Base-by-base conservation (phyloP, 306 rosid genomes). In the Cucumis hystrix region DNA sequence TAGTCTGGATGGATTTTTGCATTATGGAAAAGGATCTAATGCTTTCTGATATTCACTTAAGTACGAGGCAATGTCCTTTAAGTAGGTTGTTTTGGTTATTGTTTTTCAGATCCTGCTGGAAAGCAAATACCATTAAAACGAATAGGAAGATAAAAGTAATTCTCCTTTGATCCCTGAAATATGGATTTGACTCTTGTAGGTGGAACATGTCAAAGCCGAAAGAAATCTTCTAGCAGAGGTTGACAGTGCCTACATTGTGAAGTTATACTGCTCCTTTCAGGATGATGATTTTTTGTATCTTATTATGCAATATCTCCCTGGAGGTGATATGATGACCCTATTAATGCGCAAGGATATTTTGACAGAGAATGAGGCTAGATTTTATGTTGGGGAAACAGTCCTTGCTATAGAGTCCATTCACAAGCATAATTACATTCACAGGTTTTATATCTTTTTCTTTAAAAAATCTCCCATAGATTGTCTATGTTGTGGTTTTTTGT, bases 281-380 rank as follows among this genome's bases (percentile, higher is more conserved):
- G 97, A 92, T 82, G 97, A 88, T 4, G 96, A 90, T 15, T 83
- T 80, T 85, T 84, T 92, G 80, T 92, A 92, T 87, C 97, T 92
- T 43, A 90, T 92, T 66, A 92, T 92, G 97, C 93, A 92, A 80
- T 92, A 90, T 84, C 92, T 90, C 72, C 91, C 97, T 47, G 97
- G 97, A n/a, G 97, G 97, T 39, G 97, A 92, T 81, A 86, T 90
- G 93, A 92, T 92, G 97, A 90, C 97, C 0, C 83, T 92, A 76
- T 83, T 92, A 70, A 89, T 92, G 89, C 93, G 97, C 80, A 92
- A 92, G 81, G 97, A 92, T 75, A 88, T 80, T 79, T 78, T 92
- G 82, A 86, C 91, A 23, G 97, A 92, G 80, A 89, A 87, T 79
- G 93, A 88, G 81, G 92, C 96, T 61, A 82, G 87, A 75, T 92